Percentiles rank a stretch among this genome's conserved stretches.
Conservation (phyloP, 495 filamentous ascomycete genomes). For the Penicillium malachiteum region DNA sequence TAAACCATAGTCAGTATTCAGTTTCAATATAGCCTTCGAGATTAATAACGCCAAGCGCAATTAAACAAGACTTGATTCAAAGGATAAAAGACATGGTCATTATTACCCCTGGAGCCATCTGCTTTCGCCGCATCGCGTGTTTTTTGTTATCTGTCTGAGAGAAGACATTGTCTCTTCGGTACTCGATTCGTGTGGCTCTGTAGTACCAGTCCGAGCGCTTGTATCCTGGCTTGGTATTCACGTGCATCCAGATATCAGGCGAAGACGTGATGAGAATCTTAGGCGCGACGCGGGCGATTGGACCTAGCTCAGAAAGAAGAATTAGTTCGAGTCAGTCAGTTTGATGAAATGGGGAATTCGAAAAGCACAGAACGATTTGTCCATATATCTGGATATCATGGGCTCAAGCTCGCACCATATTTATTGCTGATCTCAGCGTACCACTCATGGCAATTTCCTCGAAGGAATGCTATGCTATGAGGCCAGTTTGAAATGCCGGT, state of each 20-base stretch:
- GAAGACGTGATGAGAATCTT: constrained; percentile 25
- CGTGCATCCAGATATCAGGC: constrained; percentile 25
- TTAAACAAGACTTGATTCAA: too few species aligned
- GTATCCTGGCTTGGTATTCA: constrained; percentile 25
- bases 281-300: constrained; percentile 27
- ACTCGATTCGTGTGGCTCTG: constrained; percentile 17
- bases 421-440: constrained; percentile 33
- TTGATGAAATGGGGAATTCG: not conserved
- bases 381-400: constrained; percentile 1
- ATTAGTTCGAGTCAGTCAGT: not conserved
- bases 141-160: constrained; percentile 24
- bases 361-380: not conserved
- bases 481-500: constrained; percentile 30
- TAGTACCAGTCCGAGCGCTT: constrained; percentile 31
- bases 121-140: constrained; percentile 23
- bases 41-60: too few species aligned
- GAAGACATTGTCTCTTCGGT: constrained; percentile 25
- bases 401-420: constrained; percentile 23
- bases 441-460: constrained; percentile 25
- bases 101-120: constrained; percentile 27
- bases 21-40: not conserved
- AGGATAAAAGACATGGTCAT: too few species aligned
- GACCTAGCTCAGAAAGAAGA: constrained; percentile 13
- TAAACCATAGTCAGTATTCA: not conserved
- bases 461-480: constrained; percentile 30